phyloP scores from a whole-genome alignment of 805 yeast genomes.

The Jamesozyma lodderae region DNA sequence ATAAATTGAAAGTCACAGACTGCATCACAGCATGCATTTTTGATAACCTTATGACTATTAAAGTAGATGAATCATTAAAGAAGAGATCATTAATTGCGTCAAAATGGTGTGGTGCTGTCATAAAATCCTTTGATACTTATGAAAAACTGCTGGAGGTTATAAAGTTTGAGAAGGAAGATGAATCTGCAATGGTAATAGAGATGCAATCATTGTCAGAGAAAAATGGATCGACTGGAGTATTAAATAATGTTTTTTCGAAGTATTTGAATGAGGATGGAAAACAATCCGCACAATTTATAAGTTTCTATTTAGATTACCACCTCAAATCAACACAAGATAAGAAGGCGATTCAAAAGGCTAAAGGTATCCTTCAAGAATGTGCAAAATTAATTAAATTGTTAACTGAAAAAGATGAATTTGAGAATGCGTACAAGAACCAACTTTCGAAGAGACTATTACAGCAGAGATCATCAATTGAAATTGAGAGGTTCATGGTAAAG shows the following conservation, averaged over 20 bases:
- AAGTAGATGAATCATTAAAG: constrained; percentile 2
- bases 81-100: constrained; percentile 37
- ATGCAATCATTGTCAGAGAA: background rate
- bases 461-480: constrained; percentile 41
- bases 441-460: constrained; percentile 69
- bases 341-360: constrained; percentile 29
- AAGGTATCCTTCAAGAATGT: constrained; percentile 42
- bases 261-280: constrained; percentile 41
- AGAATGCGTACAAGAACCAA: constrained; percentile 75
- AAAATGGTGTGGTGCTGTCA: constrained; percentile 55
- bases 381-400: constrained; percentile 57
- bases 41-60: constrained; percentile 10
- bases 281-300: constrained; percentile 45
- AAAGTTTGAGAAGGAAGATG: background rate
- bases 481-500: constrained; percentile 61
- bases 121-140: constrained; percentile 44
- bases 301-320: constrained; percentile 50
- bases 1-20: constrained; percentile 9
- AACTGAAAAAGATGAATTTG: constrained; percentile 79
- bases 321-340: constrained; percentile 40
- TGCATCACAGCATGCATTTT: constrained; percentile 12
- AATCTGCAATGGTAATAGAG: constrained; percentile 34
- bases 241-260: constrained; percentile 49
- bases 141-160: constrained; percentile 32
- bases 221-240: background rate